A percentile compares a stretch with the other conserved stretches of the same genome.
These are phyloP conservation scores for Emmonsia crescens DNA, from an alignment of 2,329 filamentous ascomycete genomes.

Conservation along the genomic window DNA sequence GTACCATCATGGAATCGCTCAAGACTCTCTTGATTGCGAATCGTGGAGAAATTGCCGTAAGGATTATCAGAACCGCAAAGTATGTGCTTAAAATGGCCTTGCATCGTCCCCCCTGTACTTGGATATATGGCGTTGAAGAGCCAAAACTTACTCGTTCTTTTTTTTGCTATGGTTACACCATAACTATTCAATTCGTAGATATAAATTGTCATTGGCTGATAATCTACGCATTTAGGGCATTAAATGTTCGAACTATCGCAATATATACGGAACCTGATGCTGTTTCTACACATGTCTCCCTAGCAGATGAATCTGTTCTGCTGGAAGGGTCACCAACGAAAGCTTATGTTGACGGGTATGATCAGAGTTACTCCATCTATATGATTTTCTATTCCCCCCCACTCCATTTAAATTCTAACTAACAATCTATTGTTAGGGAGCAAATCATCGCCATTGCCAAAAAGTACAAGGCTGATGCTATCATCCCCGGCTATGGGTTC, in stretches of 20 bases:
- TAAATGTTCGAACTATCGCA: slow-evolving; percentile 43
- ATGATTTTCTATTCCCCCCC: not conserved
- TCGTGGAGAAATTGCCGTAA: slow-evolving; percentile 47
- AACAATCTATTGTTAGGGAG: slow-evolving; percentile 16
- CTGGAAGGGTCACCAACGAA: slow-evolving; percentile 39
- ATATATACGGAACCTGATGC: slow-evolving; percentile 50
- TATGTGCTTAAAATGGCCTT: slow-evolving; percentile 11
- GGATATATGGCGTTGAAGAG: not conserved
- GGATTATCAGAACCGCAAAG: slow-evolving; percentile 43
- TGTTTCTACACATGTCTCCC: slow-evolving; percentile 43
- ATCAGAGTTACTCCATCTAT: not conserved
- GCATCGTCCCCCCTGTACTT: not conserved
- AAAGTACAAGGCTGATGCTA: slow-evolving; percentile 41
- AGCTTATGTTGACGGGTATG: slow-evolving; percentile 39
- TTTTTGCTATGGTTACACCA: not conserved
- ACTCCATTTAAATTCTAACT: not conserved
- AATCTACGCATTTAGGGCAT: slow-evolving; percentile 16
- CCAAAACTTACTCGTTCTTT: not conserved
- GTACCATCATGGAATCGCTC: slow-evolving; percentile 26
- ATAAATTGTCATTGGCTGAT: not conserved
- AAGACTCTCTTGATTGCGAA: slow-evolving; percentile 49
- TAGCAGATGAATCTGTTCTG: slow-evolving; percentile 44
- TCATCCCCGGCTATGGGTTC: slow-evolving; percentile 59
- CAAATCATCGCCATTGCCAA: slow-evolving; percentile 42
- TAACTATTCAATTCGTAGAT: not conserved